phyloP scores from a whole-genome alignment of 257 asterid species.

The Fraxinus anomala region DNA sequence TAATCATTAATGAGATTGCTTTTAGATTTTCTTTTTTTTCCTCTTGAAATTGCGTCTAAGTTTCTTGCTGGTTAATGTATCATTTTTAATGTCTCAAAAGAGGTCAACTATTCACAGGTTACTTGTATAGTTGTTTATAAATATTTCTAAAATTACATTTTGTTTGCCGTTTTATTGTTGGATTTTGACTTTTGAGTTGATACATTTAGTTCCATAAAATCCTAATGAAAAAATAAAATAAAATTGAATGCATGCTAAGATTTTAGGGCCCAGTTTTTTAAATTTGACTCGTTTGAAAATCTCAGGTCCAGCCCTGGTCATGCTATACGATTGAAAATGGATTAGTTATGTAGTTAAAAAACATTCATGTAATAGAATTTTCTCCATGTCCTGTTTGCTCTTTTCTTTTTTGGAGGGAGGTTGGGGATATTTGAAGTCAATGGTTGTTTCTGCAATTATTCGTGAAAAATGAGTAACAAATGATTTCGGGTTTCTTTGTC shows the following conservation, averaged over 20 bases:
- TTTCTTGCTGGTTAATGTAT: neutral
- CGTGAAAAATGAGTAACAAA: neutral
- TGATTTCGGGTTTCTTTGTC: neutral
- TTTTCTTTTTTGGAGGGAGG: neutral
- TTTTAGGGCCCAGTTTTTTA: neutral
- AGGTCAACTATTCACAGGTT: neutral
- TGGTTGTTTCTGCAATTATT: neutral
- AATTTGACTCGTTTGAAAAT: neutral
- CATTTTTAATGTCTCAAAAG: neutral
- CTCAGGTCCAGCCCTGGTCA: neutral
- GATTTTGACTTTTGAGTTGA: neutral
- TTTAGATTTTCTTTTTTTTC: neutral
- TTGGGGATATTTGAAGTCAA: neutral
- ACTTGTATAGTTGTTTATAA: neutral
- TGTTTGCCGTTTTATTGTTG: neutral
- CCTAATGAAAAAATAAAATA: neutral
- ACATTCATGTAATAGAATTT: neutral
- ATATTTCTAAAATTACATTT: neutral
- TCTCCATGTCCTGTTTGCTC: neutral
- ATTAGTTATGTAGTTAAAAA: neutral
- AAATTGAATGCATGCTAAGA: neutral
- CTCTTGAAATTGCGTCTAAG: neutral
- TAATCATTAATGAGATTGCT: neutral
- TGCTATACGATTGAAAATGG: neutral
- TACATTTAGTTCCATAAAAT: neutral